These are phyloP conservation scores for Nicotiana knightiana DNA, from an alignment of 257 asterid species.

Conservation along the genomic window DNA sequence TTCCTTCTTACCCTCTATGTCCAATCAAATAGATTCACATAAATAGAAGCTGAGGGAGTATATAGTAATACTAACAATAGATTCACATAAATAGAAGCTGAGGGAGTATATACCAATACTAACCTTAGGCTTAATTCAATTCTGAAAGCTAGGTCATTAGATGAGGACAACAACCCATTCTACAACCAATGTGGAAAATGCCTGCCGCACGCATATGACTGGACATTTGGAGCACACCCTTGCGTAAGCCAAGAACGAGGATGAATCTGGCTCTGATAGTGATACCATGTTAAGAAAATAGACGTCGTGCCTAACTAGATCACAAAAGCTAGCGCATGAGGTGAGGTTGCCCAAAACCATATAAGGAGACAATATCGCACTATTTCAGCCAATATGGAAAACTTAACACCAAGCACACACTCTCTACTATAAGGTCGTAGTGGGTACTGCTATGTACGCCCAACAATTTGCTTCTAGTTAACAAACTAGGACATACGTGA, in stretches of 20 bases:
- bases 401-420: neutral
- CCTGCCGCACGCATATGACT: neutral
- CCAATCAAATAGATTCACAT: too few species aligned
- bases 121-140: neutral
- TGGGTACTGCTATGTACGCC: neutral
- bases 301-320: neutral
- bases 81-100: too few species aligned
- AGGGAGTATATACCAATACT: too few species aligned
- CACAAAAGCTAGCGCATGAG: neutral
- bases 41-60: too few species aligned
- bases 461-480: neutral
- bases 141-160: neutral
- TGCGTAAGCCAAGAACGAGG: neutral
- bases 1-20: too few species aligned
- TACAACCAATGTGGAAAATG: neutral
- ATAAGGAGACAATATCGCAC: neutral
- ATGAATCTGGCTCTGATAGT: neutral
- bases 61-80: neutral
- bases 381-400: neutral
- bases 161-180: neutral
- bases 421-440: neutral
- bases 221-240: neutral
- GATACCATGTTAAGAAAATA: too few species aligned
- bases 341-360: neutral
- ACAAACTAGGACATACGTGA: neutral